Evolutionary conservation across 257 asterid genomes (phyloP).

Genomic region (Leonotis leonurus): DNA sequence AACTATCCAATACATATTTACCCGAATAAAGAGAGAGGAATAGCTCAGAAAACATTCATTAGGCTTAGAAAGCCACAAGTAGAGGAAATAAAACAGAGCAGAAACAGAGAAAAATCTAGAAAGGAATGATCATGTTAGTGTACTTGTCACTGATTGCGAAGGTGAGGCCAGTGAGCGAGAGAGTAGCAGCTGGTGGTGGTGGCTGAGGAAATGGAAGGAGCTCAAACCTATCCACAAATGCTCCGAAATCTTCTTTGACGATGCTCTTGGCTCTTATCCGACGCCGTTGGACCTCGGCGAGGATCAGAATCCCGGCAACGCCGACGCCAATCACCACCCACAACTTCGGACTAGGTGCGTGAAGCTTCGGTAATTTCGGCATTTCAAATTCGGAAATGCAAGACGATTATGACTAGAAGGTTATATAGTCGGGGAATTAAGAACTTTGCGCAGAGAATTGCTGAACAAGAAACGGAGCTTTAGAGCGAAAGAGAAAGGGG

Average conservation of each 20-base stretch:
- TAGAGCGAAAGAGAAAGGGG: constrained; percentile 11
- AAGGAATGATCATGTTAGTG: not conserved
- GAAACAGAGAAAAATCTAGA: not conserved
- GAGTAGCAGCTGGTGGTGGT: constrained; percentile 88
- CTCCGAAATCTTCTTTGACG: constrained; percentile 73
- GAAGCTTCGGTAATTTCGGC: constrained; percentile 49
- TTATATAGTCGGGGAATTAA: constrained; percentile 22
- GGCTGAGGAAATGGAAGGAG: constrained; percentile 80
- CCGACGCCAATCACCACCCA: constrained; percentile 87
- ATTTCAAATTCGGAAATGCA: constrained; percentile 18
- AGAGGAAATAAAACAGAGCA: not conserved
- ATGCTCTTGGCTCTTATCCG: constrained; percentile 38
- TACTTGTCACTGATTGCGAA: constrained; percentile 84
- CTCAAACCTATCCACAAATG: constrained; percentile 62
- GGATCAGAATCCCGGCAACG: constrained; percentile 67
- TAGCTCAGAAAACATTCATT: not conserved
- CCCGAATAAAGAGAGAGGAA: too few relatives aligned
- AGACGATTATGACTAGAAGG: not conserved
- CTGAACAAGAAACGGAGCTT: constrained; percentile 15
- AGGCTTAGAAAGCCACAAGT: too few relatives aligned
- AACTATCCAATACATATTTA: too few relatives aligned
- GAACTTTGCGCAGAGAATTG: not conserved
- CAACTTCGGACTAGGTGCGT: constrained; percentile 48
- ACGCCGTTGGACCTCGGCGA: constrained; percentile 79
- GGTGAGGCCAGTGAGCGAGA: constrained; percentile 54